phyloP scores from a whole-genome alignment of 257 asterid genomes.

The Ocimum tenuiflorum region DNA sequence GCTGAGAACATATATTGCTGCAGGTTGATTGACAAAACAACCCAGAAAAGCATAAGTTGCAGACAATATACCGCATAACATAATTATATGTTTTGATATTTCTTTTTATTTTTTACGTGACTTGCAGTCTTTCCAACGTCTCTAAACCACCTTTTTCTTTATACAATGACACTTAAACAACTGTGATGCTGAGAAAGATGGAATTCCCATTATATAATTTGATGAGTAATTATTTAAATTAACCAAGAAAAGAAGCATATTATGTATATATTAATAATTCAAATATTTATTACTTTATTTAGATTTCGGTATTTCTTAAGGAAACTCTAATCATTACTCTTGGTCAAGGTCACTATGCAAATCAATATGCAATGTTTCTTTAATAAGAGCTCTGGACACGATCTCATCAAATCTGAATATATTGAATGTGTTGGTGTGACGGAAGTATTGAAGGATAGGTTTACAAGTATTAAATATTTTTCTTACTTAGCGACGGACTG shows the following conservation, averaged over 20 bases:
- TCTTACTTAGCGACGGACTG: no score
- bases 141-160: neutral
- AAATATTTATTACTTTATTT: neutral
- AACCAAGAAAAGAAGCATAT: neutral
- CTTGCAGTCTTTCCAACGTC: conserved; percentile 12
- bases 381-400: neutral
- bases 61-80: neutral
- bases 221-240: neutral
- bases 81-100: neutral
- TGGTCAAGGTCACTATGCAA: neutral
- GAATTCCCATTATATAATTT: neutral
- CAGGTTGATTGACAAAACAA: conserved; percentile 2
- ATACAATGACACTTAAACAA: neutral
- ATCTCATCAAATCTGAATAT: no score
- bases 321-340: neutral
- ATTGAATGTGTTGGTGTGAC: no score
- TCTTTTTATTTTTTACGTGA: neutral
- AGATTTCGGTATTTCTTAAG: neutral
- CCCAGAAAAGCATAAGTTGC: neutral
- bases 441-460: no score
- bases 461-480: no score
- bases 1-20: neutral
- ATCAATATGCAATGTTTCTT: neutral
- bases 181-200: neutral
- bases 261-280: no score